Evolutionary conservation across 2,329 filamentous ascomycete species (phyloP), one percentile per base, ranked within the genome.

Genomic region (Teratosphaeria epicoccoides): DNA sequence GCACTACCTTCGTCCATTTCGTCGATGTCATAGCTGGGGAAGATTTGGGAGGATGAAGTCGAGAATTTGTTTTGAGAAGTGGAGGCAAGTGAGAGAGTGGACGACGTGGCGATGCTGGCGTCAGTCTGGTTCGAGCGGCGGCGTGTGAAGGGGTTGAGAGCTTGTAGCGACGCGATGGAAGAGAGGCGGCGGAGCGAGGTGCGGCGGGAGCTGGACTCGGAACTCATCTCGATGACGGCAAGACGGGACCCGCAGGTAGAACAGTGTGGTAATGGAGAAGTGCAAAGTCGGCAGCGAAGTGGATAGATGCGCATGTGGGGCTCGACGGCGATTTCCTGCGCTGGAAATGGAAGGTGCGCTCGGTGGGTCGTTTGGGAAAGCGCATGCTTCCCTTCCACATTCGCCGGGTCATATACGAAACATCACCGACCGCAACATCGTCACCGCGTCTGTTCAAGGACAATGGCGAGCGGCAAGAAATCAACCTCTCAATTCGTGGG

Each of bases 71-170:
- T 26, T 44, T 51, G 37, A 47, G 55, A 43, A 11, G 50, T 55
- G 40, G 46, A 47, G 22, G 55, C 46, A 20, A 59, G 50, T 43
- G 54, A 59, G 6, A 58, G 52, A 12, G 46, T 56, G 52, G 49
- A 54, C 47, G 59, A 60, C 20, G 61, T 63, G 22, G 57, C 50
- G 47, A 59, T 59, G 56, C 57, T 62, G 55, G 55, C 52, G 44
- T 51, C 23, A 28, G 55, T 61, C 47, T 61, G 63, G 52, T 55
- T 57, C 6, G 61, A 64, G 46, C 64, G 65, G 46, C 65, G 63
- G 44, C 65, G 62, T 40, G 51, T 59, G 59, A 68, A 68, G 1
- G 64, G 65, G 40, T 67, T 66, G 53, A 68, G 59, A 5, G 55
- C 56, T 14, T 63, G 59, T 4, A 69, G 56, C 1, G 63, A 64